Conservation (phyloP, 2,329 filamentous ascomycete species). For the Aspergillus luchuensis region DNA sequence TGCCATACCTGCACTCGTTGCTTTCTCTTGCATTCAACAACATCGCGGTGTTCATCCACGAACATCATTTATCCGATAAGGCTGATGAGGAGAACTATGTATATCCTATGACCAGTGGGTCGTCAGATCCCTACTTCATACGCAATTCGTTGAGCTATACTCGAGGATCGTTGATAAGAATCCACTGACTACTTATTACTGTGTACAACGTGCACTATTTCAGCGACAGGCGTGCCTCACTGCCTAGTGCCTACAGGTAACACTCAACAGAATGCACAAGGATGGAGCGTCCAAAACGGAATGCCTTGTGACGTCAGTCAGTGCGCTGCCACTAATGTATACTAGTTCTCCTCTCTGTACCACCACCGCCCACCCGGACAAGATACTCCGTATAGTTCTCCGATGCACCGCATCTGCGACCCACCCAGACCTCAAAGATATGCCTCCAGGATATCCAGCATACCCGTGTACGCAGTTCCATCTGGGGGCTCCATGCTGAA, state of each 20-base stretch:
- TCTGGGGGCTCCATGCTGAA: conserved; percentile 53
- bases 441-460: conserved; percentile 30
- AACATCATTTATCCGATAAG: background rate
- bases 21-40: too few relatives aligned
- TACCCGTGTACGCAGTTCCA: conserved; percentile 46
- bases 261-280: background rate
- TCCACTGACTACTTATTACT: background rate
- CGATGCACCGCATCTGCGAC: background rate
- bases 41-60: too few relatives aligned
- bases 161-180: background rate
- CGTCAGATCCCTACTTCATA: background rate
- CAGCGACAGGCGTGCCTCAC: too few relatives aligned
- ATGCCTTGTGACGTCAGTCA: background rate
- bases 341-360: background rate
- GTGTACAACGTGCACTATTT: background rate
- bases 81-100: background rate
- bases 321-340: background rate
- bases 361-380: background rate
- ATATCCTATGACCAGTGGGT: conserved; percentile 3
- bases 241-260: background rate
- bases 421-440: conserved; percentile 18
- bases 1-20: too few relatives aligned
- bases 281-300: background rate
- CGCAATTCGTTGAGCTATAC: background rate
- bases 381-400: background rate